Evolutionary conservation across 345 rosid genomes (phyloP), one percentile per base, ranked within the genome.

Genomic region (Brassica juncea): DNA sequence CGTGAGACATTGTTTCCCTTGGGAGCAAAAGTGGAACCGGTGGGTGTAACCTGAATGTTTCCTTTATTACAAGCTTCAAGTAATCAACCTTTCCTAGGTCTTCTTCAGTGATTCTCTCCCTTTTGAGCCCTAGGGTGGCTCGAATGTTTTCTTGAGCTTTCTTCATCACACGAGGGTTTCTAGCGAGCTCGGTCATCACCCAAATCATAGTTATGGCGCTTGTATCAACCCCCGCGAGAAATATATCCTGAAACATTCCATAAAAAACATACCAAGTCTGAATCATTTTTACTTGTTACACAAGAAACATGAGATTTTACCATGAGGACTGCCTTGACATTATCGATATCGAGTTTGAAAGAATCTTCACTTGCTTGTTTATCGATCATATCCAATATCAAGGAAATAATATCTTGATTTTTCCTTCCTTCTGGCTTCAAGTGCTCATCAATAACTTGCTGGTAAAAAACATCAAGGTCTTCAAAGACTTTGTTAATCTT

Each of bases 21-120:
- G 59, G 75, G 8, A 52, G 58, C 0, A 86, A 49, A 15, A 84
- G 35, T 2, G 91, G 88, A 8, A 84, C 85, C 2, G 89, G 76
- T 1, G 93, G 97, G 61, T 91, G 98, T 31, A 93, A 88, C 75
- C 94, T 87, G 21, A 89, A 77, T 60, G 82, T 79, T 78, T 93
- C 93, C 37, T 85, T 89, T 12, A 89, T 81, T 6, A 89, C 21
- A 0, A 86, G 89, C 58, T 86, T 88, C 31, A 90, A 74, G 74
- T 84, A 89, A 4, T 92, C 89, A 54, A 89, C 96, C 54, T 85
- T 86, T 0, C 52, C 71, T n/a, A 93, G 23, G 60, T 89, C 92
- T 77, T 87, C 92, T 58, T 87, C 73, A 1, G 85, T 85, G 6
- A 86, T 8, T 82, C 81, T 85, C 42, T 30, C 68, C 42, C 54